Evolutionary conservation across 2,329 filamentous ascomycete genomes (phyloP).

Genomic region (Fusarium sp.): DNA sequence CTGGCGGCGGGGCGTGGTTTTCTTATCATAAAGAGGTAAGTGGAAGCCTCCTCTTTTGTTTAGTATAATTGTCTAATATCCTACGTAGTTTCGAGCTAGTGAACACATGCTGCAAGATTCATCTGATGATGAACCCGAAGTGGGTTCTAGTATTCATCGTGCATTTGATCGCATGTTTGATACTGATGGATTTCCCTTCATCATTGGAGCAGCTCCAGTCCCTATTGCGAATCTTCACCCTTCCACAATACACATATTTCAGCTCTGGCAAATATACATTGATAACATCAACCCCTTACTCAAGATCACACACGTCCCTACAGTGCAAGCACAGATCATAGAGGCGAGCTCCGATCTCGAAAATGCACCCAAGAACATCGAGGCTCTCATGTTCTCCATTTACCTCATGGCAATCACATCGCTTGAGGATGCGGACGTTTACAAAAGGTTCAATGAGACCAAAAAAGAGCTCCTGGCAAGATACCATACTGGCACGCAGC

Average conservation of each 20-base stretch:
- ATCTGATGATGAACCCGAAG: slow-evolving; percentile 69
- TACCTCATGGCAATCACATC: slow-evolving; percentile 71
- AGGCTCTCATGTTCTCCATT: slow-evolving; percentile 76
- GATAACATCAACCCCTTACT: slow-evolving; percentile 77
- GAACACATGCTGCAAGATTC: slow-evolving; percentile 65
- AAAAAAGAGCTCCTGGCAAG: slow-evolving; percentile 63
- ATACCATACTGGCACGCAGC: slow-evolving; percentile 70
- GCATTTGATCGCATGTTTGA: slow-evolving; percentile 72
- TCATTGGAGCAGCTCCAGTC: slow-evolving; percentile 60
- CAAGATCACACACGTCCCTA: slow-evolving; percentile 76
- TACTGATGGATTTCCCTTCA: slow-evolving; percentile 69
- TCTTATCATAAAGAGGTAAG: slow-evolving; percentile 65
- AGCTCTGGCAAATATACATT: slow-evolving; percentile 77
- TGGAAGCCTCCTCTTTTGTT: not conserved
- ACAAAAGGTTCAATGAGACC: slow-evolving; percentile 64
- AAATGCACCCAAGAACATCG: slow-evolving; percentile 67
- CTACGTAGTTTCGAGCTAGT: slow-evolving; percentile 61
- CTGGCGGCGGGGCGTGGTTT: slow-evolving; percentile 57
- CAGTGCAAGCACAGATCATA: slow-evolving; percentile 73
- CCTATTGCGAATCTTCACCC: slow-evolving; percentile 65
- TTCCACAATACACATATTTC: slow-evolving; percentile 69
- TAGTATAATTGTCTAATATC: slow-evolving; percentile 18
- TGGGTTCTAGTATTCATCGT: slow-evolving; percentile 66
- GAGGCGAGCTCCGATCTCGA: slow-evolving; percentile 68
- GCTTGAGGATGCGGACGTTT: slow-evolving; percentile 68